Base-by-base conservation (phyloP, 345 rosid species). In the Trapa incisa region DNA sequence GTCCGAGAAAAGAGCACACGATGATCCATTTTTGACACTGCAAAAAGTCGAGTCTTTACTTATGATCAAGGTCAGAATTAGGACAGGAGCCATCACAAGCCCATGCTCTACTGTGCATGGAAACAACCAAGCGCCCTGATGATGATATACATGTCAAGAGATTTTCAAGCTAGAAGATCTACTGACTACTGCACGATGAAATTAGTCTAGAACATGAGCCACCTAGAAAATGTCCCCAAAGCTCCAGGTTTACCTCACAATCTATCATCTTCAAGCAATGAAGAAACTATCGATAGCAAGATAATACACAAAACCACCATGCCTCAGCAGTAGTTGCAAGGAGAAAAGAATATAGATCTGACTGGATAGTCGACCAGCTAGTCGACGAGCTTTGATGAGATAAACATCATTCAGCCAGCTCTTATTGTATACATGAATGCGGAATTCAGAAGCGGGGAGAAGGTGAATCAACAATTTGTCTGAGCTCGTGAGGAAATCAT, bases 391-490 rank as follows among this genome's bases (percentile, higher is more conserved):
- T 35, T 58, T 35, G 37, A 58, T 32, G 38, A 58, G 63, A 37
- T 58, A 58, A 58, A 58, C 38, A 32, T 35, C 63, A 35, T 10
- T 35, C 15, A 32, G 63, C 38, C 1, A 41, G 43, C 13, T 33
- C 35, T 58, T 58, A 58, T 58, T 58, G 38, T 58, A 58, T 33
- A 38, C 22, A 58, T 15, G 38, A 58, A 1, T 32, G 63, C 38
- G 0, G 35, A 58, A 11, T 45, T 13, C 56, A 15, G 37, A 29
- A 9, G 10, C 2, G 60, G 22, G 13, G 33, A 29, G 63, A 11
- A 32, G 60, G 48, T 47, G 63, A 65, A 36, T 64, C 37, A 75
- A 58, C 62, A 52, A 73, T 39, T 65, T 45, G 35, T 36, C 2
- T 66, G 7, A 42, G 57, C 39, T 48, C 9, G 13, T 32, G 38